Conservation (phyloP, 768 basidiomycete species). For the Tubosaeta sp. region DNA sequence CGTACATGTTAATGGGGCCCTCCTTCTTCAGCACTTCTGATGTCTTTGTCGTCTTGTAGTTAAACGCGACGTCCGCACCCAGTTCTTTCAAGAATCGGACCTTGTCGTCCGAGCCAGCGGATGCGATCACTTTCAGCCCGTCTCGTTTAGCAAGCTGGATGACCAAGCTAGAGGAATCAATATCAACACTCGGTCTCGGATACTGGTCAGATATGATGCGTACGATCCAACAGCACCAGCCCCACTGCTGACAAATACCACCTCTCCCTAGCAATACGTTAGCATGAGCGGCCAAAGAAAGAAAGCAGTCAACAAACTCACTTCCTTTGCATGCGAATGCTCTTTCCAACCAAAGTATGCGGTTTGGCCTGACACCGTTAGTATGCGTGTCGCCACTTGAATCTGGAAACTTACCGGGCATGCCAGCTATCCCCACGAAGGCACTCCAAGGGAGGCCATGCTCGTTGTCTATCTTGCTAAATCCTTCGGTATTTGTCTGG, state of each 20-base stretch:
- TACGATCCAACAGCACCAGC: conserved; percentile 57
- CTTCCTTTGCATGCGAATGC: conserved; percentile 13
- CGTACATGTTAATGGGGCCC: conserved; percentile 53
- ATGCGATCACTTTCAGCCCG: conserved; percentile 65
- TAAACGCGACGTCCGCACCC: conserved; percentile 70
- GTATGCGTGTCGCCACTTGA: neutral
- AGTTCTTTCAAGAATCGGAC: conserved; percentile 54
- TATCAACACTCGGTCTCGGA: neutral
- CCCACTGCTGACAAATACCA: conserved; percentile 45
- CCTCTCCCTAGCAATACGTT: conserved; percentile 38
- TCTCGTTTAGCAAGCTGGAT: conserved; percentile 49
- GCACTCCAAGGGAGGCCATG: conserved; percentile 26
- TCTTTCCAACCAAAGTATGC: conserved; percentile 9
- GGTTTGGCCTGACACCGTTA: conserved; percentile 13
- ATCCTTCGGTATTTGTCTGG: neutral
- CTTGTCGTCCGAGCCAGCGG: conserved; percentile 72
- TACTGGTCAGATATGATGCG: conserved; percentile 15
- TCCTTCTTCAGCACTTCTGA: conserved; percentile 49
- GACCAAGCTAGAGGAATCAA: conserved; percentile 32
- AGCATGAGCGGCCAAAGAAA: neutral
- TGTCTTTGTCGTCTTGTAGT: conserved; percentile 62
- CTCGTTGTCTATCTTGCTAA: conserved; percentile 20
- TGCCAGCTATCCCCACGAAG: conserved; percentile 28
- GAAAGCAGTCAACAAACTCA: conserved; percentile 7
- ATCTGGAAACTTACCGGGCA: conserved; percentile 12